phyloP scores from a whole-genome alignment of 306 rosid species.

The Vigna trinervia region DNA sequence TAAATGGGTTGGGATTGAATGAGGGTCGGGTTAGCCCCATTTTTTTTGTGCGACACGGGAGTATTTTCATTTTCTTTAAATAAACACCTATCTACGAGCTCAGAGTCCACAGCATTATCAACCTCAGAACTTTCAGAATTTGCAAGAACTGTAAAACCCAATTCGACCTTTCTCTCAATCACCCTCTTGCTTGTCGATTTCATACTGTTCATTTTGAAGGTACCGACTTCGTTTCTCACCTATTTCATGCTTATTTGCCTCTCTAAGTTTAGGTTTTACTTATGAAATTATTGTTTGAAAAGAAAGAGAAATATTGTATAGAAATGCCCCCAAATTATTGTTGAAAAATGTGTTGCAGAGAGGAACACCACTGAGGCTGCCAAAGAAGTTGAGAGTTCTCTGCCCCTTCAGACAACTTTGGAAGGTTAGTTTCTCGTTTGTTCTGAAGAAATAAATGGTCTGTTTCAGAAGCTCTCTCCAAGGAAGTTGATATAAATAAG shows the following conservation, averaged over 20 bases:
- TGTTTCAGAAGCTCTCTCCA: too few relatives aligned
- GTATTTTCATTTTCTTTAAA: too few relatives aligned
- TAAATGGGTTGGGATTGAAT: too few relatives aligned
- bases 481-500: background rate
- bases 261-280: background rate
- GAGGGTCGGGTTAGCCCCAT: too few relatives aligned
- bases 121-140: conserved; percentile 53
- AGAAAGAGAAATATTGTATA: background rate
- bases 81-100: too few relatives aligned
- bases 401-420: conserved; percentile 65
- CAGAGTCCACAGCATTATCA: background rate
- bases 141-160: conserved; percentile 93
- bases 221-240: conserved; percentile 5
- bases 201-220: conserved; percentile 97
- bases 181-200: conserved; percentile 80
- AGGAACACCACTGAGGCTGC: conserved; percentile 12
- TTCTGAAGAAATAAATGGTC: too few relatives aligned
- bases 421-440: conserved; percentile 46
- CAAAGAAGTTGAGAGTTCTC: conserved; percentile 65
- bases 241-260: background rate
- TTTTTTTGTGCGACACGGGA: too few relatives aligned
- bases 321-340: too few relatives aligned
- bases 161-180: conserved; percentile 69
- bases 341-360: conserved; percentile 50
- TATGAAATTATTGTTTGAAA: background rate